Evolutionary conservation across 306 rosid genomes (phyloP).

Genomic region (Prunus salicina): DNA sequence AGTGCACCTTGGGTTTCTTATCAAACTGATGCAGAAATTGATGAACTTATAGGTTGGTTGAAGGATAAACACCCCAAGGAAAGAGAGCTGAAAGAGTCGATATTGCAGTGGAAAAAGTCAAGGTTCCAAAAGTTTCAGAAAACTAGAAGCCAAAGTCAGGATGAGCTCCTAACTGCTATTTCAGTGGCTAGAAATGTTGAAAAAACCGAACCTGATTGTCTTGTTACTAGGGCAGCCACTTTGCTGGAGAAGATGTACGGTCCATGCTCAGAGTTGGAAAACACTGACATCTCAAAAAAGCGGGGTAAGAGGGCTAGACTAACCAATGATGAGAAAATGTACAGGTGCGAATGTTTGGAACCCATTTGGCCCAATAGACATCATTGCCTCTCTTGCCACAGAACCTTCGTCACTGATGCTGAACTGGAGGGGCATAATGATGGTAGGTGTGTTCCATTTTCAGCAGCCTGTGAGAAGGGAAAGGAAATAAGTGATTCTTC

Average conservation of each 20-base stretch:
- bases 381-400: conserved; percentile 90
- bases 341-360: conserved; percentile 87
- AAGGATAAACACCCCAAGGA: conserved; percentile 63
- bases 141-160: conserved; percentile 37
- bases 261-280: conserved; percentile 55
- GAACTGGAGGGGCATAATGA: conserved; percentile 79
- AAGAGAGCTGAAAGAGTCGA: conserved; percentile 77
- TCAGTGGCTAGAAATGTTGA: conserved; percentile 40
- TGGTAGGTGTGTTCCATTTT: conserved; percentile 60
- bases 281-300: conserved; percentile 48
- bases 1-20: conserved; percentile 66
- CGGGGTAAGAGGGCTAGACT: conserved; percentile 44
- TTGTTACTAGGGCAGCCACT: conserved; percentile 65
- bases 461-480: conserved; percentile 40
- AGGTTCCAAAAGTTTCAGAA: conserved; percentile 47
- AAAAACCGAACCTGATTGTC: conserved; percentile 39
- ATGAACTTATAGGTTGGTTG: conserved; percentile 69
- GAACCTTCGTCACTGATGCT: conserved; percentile 50
- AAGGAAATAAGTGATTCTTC: conserved; percentile 54
- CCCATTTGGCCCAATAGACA: conserved; percentile 73
- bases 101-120: conserved; percentile 63
- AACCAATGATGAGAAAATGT: conserved; percentile 60
- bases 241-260: conserved; percentile 73
- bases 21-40: conserved; percentile 67
- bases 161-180: conserved; percentile 35